Percentiles rank a stretch among this genome's conserved stretches.
phyloP scores from a whole-genome alignment of 768 basidiomycete species.

The Boletus coccyginus region DNA sequence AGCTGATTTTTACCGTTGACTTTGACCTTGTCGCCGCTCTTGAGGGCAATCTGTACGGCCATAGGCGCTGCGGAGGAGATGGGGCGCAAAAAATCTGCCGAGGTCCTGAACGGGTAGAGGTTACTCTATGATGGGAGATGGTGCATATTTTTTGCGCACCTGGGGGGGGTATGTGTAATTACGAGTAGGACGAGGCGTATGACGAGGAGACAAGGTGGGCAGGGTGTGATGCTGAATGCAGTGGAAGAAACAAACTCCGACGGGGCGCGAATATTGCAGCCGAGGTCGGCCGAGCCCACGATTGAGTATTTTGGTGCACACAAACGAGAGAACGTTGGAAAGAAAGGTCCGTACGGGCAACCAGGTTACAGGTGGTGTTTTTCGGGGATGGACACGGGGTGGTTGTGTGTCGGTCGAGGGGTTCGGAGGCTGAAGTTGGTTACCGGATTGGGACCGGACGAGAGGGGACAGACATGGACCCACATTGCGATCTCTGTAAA shows the following conservation, averaged over 20 bases:
- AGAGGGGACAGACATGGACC: slow-evolving; percentile 2
- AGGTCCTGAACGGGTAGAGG: slow-evolving; percentile 1
- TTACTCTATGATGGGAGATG: background rate
- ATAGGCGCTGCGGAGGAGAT: slow-evolving; percentile 21
- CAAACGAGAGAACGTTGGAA: background rate
- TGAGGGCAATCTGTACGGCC: slow-evolving; percentile 52
- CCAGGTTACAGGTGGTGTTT: background rate
- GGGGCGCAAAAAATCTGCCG: slow-evolving; percentile 28
- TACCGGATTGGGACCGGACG: slow-evolving; percentile 9
- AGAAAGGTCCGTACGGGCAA: no score
- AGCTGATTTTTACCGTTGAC: slow-evolving; percentile 65
- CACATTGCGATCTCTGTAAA: background rate
- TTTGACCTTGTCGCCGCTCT: slow-evolving; percentile 82
- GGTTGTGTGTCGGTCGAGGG: background rate
- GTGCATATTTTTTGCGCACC: slow-evolving; percentile 25
- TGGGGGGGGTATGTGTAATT: slow-evolving; percentile 16
- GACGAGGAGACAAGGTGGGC: slow-evolving; percentile 36
- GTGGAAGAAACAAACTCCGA: slow-evolving; percentile 36
- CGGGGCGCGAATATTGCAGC: slow-evolving; percentile 31
- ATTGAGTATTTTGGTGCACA: background rate
- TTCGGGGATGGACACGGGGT: background rate
- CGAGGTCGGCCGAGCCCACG: slow-evolving; percentile 4
- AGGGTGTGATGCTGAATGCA: slow-evolving; percentile 32
- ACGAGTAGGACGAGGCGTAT: slow-evolving; percentile 23
- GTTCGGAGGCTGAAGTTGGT: slow-evolving; percentile 13